phyloP scores from a whole-genome alignment of 352 stramenopile genomes.

The Phytopythium kandeliae region DNA sequence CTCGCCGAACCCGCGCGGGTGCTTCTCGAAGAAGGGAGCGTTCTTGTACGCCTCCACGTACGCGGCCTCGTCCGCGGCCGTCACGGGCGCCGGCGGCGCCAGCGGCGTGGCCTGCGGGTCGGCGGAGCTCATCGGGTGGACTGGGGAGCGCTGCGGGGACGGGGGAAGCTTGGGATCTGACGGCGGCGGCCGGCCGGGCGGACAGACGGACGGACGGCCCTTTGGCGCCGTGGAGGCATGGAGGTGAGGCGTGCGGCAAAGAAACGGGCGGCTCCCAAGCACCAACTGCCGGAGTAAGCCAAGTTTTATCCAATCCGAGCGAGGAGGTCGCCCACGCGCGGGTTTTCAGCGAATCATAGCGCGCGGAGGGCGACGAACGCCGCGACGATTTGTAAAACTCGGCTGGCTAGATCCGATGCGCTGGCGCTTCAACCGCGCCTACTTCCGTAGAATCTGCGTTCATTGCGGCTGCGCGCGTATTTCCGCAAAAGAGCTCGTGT shows the following conservation, averaged over 20 bases:
- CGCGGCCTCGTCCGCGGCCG: constrained; percentile 9
- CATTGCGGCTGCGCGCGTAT: background rate
- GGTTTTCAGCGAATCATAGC: too few species aligned
- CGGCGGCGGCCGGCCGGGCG: too few species aligned
- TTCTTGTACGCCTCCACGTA: constrained; percentile 50
- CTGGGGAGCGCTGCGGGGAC: background rate
- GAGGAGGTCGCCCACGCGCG: too few species aligned
- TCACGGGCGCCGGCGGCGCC: constrained; percentile 7
- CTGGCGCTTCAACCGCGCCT: too few species aligned
- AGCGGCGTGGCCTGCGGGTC: constrained; percentile 2
- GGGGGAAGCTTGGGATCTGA: constrained; percentile 3
- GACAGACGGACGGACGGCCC: background rate
- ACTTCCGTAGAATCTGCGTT: too few species aligned
- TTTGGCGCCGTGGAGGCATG: too few species aligned
- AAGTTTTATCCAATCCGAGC: too few species aligned
- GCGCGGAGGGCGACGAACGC: too few species aligned
- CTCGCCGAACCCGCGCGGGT: constrained; percentile 76
- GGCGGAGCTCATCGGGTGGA: constrained; percentile 32
- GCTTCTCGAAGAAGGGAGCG: constrained; percentile 70
- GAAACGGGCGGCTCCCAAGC: constrained; percentile 24
- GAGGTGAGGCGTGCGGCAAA: constrained; percentile 3
- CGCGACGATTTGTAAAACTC: too few species aligned
- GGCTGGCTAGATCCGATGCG: too few species aligned
- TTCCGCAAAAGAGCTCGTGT: background rate
- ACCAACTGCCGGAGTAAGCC: too few species aligned